Base-by-base conservation (phyloP, 306 rosid genomes). In the Senna tora region DNA sequence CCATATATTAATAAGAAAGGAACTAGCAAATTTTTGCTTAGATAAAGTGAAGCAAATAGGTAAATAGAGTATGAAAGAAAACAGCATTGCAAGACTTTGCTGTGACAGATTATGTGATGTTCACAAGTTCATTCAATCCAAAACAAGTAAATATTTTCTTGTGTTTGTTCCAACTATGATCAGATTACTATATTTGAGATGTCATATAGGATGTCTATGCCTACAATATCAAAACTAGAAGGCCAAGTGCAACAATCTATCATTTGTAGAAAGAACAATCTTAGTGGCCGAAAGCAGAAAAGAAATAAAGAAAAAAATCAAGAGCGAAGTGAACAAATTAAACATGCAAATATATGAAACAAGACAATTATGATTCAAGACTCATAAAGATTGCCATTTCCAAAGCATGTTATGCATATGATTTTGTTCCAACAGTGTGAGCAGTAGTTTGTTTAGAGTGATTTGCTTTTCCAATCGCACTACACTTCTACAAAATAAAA, bases 161-260 rank as follows among this genome's bases (percentile, higher is more conserved):
- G 3, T 45, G 72, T 52, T 21, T 21, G 56, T 34, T 49, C 28
- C 47, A 57, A 52, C n/a, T n/a, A n/a, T n/a, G n/a, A n/a, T n/a
- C n/a, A n/a, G n/a, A n/a, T n/a, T 67, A 2, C 6, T 6, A 33
- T 33, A 53, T 62, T 75, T 71, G 70, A 72, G 56, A 58, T 69
- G 84, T 63, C 82, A 63, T 77, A 63, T 50, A 77, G 7, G 74
- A 71, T 45, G 77, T 72, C 80, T 59, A 64, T 34, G 75, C 77
- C 83, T 53, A 74, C 81, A 50, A 73, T 75, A 85, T 76, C 89
- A 67, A 82, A 76, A 74, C 61, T 84, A 77, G 86, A 82, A 80
- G 75, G 86, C 71, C 81, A 32, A 64, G 71, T 56, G 58, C 76
- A 73, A 70, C 67, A 80, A 73, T 67, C 49, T 7, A 54, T 13